Base-by-base conservation (phyloP, 2,329 filamentous ascomycete species). In the Pseudogymnoascus sp. region DNA sequence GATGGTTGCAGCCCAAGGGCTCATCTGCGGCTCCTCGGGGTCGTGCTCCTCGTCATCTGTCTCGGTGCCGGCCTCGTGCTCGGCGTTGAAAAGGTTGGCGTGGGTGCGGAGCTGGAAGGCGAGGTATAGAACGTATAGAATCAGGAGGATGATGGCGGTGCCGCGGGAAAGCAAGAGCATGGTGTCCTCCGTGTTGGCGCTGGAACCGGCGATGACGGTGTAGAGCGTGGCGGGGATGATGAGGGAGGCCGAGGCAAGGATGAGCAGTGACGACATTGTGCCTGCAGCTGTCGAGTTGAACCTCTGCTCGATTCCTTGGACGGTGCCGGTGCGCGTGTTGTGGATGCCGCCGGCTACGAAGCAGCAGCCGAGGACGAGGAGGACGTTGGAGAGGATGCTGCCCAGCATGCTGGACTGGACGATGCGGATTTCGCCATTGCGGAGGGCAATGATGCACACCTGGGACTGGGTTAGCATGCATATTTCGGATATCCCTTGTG, bases 321-420 rank as follows among this genome's bases (percentile, higher is more conserved):
- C 69, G 16, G 83, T 80, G 36, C 78, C 72, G 65, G 82, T 80
- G 63, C 78, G 78, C 72, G 82, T 82, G 76, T 87, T 85, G 66
- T 81, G 80, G 65, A 91, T 77, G 34, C 90, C 90, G 63, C 90
- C 90, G 63, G 89, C 83, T 68, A 92, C 79, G 78, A 91, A 91
- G 75, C 88, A 91, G 81, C 90, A 90, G 69, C 89, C 88, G 73
- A 92, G 83, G 56, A 92, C 93, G 21, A 97, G 85, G 6, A 97
- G 83, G 67, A 97, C 88, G 76, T 97, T 97, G 68, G 93, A 97
- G 40, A 97, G 81, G 69, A 97, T 96, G 72, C 90, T 96, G 59
- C 95, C 93, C 36, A 97, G 86, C 93, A 97, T 97, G 67, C 91
- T 96, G 18, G 93, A 89, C 78, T 97, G 95, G n/a, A 97, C 93